Evolutionary conservation across 495 filamentous ascomycete genomes (phyloP), one percentile per base, ranked within the genome.

Genomic region (Chaetomidium leptoderma): DNA sequence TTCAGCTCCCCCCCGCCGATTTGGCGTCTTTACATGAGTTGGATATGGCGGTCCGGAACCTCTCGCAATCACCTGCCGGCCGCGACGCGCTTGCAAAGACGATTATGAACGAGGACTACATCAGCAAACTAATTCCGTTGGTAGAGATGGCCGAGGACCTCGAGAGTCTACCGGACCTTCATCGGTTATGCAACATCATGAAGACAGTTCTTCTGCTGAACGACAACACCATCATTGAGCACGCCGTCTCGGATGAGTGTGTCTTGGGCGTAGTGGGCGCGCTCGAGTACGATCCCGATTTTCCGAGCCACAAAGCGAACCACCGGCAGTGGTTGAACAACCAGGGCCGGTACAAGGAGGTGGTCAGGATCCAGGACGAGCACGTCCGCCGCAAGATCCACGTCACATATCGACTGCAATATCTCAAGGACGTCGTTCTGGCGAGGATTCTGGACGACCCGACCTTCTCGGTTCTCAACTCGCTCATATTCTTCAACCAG

Each of bases 401-500:
- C 63, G 86, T 87, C 69, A 97, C 93, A 2, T 98, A 95, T 76
- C 89, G 93, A 50, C 74, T 98, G 19, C 93, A 95, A 66, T 98
- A 98, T 69, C 77, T 98, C n/a, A 98, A 97, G 71, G 93, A 98
- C 64, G 93, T 98, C 50, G 93, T 98, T 6, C 81, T 98, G 40
- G 93, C 93, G 24, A 85, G 93, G 46, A 97, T 97, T 57, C 79
- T 98, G 39, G 93, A 98, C 71, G 93, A 98, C 67, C 93, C 92
- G 55, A 98, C 93, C 29, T 98, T 97, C 66, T 93, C 90, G 16
- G 92, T 97, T 30, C 85, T 98, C 54, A 98, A 97, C 76, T 96
- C 91, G 43, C 80, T 97, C 66, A 98, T 98, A 56, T 98, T 96
- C 77, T 98, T 92, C 80, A 91, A 97, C 70, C 93, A 98, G 75